A percentile compares a stretch with the other conserved stretches of the same genome.
These are phyloP conservation scores for Populus hybrid DNA, from an alignment of 441 rosid species.

Conservation along the genomic window DNA sequence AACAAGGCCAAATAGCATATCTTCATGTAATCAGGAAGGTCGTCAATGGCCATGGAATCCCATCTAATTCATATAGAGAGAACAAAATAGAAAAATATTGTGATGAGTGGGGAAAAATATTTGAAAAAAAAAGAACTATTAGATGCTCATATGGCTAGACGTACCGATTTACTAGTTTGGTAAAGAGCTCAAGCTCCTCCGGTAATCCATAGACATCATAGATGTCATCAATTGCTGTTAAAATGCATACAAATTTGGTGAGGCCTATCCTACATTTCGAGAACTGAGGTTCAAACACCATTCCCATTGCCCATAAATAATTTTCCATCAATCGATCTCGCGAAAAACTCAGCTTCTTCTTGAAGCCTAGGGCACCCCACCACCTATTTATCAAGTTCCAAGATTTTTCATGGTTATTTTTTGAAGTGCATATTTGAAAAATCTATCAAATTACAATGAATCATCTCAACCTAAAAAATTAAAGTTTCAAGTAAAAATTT, in stretches of 20 bases:
- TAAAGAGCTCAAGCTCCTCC: constrained; percentile 33
- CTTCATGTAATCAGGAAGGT: constrained; percentile 33
- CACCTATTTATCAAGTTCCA: constrained; percentile 21
- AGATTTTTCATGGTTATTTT: background rate
- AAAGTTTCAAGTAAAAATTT: too few relatives aligned
- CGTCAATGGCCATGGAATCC: constrained; percentile 16
- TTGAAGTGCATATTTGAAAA: background rate
- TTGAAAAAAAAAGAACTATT: background rate
- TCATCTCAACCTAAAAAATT: too few relatives aligned
- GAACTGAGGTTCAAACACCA: constrained; percentile 17
- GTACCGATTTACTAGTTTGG: constrained; percentile 16
- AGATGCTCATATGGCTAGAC: constrained; percentile 4
- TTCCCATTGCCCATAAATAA: constrained; percentile 26
- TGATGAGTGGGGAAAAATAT: too few relatives aligned
- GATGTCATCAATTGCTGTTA: constrained; percentile 32
- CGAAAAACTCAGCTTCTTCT: constrained; percentile 11
- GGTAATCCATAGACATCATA: constrained; percentile 34
- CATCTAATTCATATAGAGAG: constrained; percentile 10
- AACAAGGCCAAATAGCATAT: constrained; percentile 21
- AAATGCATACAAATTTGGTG: constrained; percentile 18
- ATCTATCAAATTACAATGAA: too few relatives aligned
- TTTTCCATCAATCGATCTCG: constrained; percentile 34
- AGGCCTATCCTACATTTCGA: constrained; percentile 18
- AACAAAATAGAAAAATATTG: too few relatives aligned
- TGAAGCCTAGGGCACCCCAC: constrained; percentile 26